Conservation (phyloP, 2,329 filamentous ascomycete species). For the Pseudogymnoascus sp. region DNA sequence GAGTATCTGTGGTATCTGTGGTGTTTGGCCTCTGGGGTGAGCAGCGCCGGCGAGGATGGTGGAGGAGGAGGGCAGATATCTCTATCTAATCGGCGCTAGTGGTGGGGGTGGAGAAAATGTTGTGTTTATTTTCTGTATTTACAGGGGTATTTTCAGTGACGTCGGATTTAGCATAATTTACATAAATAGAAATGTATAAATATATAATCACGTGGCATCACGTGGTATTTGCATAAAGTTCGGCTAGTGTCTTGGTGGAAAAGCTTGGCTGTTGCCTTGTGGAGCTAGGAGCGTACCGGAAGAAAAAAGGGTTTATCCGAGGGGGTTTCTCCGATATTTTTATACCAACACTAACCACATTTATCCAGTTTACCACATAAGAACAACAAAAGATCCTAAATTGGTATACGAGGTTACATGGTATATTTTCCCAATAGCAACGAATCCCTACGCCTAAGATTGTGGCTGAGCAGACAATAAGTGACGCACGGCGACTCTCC, state of each 20-base stretch:
- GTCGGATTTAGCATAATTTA: not conserved
- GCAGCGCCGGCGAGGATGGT: not conserved
- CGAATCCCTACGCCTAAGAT: not conserved
- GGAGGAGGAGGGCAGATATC: not conserved
- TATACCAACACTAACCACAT: not conserved
- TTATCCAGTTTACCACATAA: not conserved
- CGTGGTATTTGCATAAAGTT: not conserved
- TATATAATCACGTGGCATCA: not conserved
- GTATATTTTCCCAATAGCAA: not conserved
- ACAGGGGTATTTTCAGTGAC: not conserved
- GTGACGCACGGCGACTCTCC: not conserved
- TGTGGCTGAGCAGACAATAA: not conserved
- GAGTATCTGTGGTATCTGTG: no score
- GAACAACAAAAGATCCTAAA: not conserved
- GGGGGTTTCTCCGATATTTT: not conserved
- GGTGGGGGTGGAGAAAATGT: conserved; percentile 9
- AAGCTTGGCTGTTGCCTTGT: not conserved
- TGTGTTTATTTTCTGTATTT: conserved; percentile 5
- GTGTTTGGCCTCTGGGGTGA: not conserved
- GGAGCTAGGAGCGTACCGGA: not conserved
- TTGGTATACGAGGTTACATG: not conserved
- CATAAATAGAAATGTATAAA: not conserved
- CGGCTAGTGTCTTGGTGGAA: not conserved
- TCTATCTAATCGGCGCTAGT: conserved; percentile 4
- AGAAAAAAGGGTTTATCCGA: not conserved